A percentile compares a stretch with the other conserved stretches of the same genome.
Conservation (phyloP, 331 rosid species). For the Malus hybrid region DNA sequence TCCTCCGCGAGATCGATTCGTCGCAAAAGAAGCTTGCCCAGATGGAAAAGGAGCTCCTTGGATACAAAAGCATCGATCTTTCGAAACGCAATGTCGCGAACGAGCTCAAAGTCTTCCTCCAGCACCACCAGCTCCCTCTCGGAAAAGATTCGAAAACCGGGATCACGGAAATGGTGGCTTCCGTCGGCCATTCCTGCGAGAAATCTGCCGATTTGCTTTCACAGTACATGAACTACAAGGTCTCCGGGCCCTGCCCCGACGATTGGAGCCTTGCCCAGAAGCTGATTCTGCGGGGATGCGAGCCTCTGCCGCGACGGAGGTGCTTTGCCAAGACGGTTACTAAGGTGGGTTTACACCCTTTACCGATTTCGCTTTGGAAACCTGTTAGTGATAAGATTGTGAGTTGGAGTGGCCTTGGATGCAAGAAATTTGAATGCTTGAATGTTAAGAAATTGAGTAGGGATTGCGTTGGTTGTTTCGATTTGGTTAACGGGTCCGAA, state of each 20-base stretch:
- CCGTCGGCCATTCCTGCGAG: slow-evolving; percentile 84
- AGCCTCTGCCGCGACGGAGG: slow-evolving; percentile 86
- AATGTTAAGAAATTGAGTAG: slow-evolving; percentile 54
- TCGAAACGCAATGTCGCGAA: slow-evolving; percentile 53
- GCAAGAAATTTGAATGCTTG: slow-evolving; percentile 76
- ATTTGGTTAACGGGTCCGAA: slow-evolving; percentile 62
- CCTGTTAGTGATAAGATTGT: slow-evolving; percentile 59
- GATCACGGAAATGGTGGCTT: slow-evolving; percentile 87
- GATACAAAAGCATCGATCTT: slow-evolving; percentile 74
- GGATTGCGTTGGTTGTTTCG: slow-evolving; percentile 71
- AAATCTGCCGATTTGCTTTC: slow-evolving; percentile 59
- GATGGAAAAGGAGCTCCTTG: slow-evolving; percentile 82
- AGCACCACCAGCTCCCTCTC: slow-evolving; percentile 64
- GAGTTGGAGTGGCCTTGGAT: slow-evolving; percentile 70
- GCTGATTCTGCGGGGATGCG: slow-evolving; percentile 62
- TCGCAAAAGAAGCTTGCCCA: slow-evolving; percentile 75
- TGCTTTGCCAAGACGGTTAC: slow-evolving; percentile 65
- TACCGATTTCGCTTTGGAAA: slow-evolving; percentile 78
- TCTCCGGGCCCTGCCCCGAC: slow-evolving; percentile 58
- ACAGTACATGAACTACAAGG: slow-evolving; percentile 70
- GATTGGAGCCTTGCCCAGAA: slow-evolving; percentile 86
- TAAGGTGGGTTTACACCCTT: slow-evolving; percentile 55
- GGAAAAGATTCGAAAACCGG: slow-evolving; percentile 81
- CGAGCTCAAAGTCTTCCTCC: slow-evolving; percentile 63
- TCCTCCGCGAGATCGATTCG: slow-evolving; percentile 66